Evolutionary conservation across 2,329 filamentous ascomycete genomes (phyloP).

Genomic region (Raffaelea arxii): DNA sequence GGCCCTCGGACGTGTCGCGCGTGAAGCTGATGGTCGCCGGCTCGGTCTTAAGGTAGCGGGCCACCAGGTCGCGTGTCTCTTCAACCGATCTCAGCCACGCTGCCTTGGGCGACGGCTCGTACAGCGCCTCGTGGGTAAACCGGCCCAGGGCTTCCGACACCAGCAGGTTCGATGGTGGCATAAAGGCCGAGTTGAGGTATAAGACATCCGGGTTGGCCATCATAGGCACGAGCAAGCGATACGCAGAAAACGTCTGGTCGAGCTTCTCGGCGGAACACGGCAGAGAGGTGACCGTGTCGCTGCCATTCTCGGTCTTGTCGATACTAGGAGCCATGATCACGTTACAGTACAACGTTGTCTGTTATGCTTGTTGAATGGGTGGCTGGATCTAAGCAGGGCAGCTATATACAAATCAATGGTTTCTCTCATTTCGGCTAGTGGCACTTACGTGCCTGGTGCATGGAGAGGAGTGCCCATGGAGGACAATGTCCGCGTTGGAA

Average conservation of each 20-base stretch:
- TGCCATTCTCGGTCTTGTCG: too few relatives aligned
- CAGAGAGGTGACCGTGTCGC: too few relatives aligned
- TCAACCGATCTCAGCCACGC: neutral
- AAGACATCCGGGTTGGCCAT: neutral
- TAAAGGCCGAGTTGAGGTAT: neutral
- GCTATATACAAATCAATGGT: too few relatives aligned
- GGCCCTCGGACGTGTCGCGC: constrained; percentile 1
- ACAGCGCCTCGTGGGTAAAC: neutral
- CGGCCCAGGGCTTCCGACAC: neutral
- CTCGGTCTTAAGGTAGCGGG: neutral
- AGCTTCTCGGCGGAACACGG: neutral
- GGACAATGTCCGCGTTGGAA: too few relatives aligned
- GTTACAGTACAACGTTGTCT: too few relatives aligned
- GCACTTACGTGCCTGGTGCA: too few relatives aligned
- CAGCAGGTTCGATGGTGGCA: neutral
- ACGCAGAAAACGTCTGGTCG: too few relatives aligned
- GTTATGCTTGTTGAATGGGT: too few relatives aligned
- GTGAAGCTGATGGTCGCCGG: neutral
- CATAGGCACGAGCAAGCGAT: neutral
- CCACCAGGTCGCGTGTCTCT: neutral
- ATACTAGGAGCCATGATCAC: too few relatives aligned
- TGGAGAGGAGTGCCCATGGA: too few relatives aligned
- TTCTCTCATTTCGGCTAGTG: too few relatives aligned
- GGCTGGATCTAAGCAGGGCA: too few relatives aligned
- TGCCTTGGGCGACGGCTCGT: neutral